Evolutionary conservation across 129 eudicot genomes (phyloP), one percentile per base, ranked within the genome.

Genomic region (Arctium lappa): DNA sequence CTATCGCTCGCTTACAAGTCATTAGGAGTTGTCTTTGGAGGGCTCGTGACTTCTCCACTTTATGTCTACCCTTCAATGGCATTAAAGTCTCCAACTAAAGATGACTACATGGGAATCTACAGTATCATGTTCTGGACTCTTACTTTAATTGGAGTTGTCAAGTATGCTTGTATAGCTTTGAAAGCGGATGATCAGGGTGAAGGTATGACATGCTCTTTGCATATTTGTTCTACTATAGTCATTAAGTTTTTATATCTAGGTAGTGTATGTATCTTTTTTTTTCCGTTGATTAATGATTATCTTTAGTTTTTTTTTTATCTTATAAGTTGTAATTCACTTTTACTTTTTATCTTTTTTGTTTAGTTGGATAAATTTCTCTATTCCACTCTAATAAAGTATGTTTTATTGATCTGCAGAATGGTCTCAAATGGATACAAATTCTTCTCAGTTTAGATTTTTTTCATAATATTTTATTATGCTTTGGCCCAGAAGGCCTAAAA

Each of bases 101-200:
- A 86, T 16, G 91, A 90, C 74, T 90, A 90, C 70, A 63, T 92
- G 85, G 97, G 94, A 56, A 92, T 92, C 39, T 90, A 85, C 68
- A 80, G 94, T 81, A 88, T 90, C 74, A 90, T 92, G 89, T 88
- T 92, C 81, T 92, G 97, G 97, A 92, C 94, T 56, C 92, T 90
- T 39, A 90, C 86, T 73, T 75, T 88, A 18, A 90, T 90, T 60
- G 94, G 94, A 36, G 90, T 92, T 37, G 87, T 92, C 86, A 92
- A 92, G 81, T 92, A 92, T 76, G 88, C 92, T 62, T 62, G 74
- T 71, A 85, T 92, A 74, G 97, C 94, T 78, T 81, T 92, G 42
- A 86, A 79, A 69, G 94, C 94, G 0, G 97, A 92, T 87, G 97
- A 92, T 44, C 94, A 92, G 88, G 97, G 97, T 73, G 97, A 92